phyloP scores from a whole-genome alignment of 148 eudicot species.

The Rhododendron kiyosumense region DNA sequence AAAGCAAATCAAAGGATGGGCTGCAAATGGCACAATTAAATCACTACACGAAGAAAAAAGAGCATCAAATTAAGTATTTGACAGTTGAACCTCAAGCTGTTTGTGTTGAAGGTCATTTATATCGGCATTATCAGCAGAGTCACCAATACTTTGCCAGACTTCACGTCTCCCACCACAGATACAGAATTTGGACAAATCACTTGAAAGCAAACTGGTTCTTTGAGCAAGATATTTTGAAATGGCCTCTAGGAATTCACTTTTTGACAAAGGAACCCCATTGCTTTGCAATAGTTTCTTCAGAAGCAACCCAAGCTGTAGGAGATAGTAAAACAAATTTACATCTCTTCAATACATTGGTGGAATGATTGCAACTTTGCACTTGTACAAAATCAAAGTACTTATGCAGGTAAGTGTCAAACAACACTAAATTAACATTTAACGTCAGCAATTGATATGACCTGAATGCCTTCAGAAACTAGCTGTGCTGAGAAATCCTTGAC shows the following conservation, averaged over 20 bases:
- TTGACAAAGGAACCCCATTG: slow-evolving; percentile 40
- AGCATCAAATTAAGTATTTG: neutral
- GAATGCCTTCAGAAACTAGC: slow-evolving; percentile 69
- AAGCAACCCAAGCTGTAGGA: slow-evolving; percentile 59
- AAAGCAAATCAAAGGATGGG: neutral
- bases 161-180: slow-evolving; percentile 63
- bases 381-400: slow-evolving; percentile 1
- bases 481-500: slow-evolving; percentile 69
- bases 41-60: neutral
- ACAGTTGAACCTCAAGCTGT: slow-evolving; percentile 53
- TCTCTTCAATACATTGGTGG: neutral
- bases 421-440: neutral
- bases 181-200: slow-evolving; percentile 53
- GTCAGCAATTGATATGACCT: slow-evolving; percentile 37
- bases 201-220: slow-evolving; percentile 38
- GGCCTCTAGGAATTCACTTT: slow-evolving; percentile 57
- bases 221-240: slow-evolving; percentile 59
- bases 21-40: neutral
- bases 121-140: slow-evolving; percentile 25
- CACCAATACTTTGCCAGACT: slow-evolving; percentile 13
- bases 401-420: neutral
- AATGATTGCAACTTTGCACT: neutral
- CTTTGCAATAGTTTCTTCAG: slow-evolving; percentile 55
- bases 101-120: slow-evolving; percentile 54
- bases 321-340: neutral